Evolutionary conservation across 2,329 filamentous ascomycete species (phyloP), one percentile per base, ranked within the genome.

Genomic region (Scolecobasidium constrictum): DNA sequence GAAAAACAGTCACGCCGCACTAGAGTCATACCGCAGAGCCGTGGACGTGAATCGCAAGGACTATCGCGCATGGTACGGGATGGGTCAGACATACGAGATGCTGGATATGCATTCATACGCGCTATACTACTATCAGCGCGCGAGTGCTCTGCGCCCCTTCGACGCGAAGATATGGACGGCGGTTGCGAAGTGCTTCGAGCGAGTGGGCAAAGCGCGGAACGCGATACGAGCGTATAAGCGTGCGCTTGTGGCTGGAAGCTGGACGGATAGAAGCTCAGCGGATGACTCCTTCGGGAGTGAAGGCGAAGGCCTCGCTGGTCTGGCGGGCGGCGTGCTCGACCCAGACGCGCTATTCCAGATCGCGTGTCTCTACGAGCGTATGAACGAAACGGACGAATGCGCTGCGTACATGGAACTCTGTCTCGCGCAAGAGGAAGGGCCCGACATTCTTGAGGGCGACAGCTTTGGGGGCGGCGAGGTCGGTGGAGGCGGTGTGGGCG

Each of bases 91-190:
- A 2, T 98, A 98, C 56, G 92, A 98, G 61, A 84, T 98, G 52
- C 75, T 98, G 6, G 92, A 98, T 63, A 95, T 95, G 86, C 86
- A 94, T 57, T 87, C 88, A 35, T 98, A 98, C 59, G 88, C 90
- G 1, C 67, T 98, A 1, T 96, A 92, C 75, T 98, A 98, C 64
- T 95, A 94, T 67, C 93, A 96, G 57, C 86, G 92, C 44, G 92
- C 92, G 0, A 90, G 90, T 1, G 86, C 87, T 0, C 69, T 98
- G 2, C 78, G 88, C n/a, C 87, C 90, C 0, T 95, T 90, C 72
- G 92, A 98, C 53, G 86, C 88, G 0, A 96, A 96, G 62, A 94
- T 98, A 85, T 98, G 92, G 92, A 83, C 92, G 68, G 92, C 92
- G 0, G 87, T 98, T 4, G 92, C 86, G 7, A 84, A 84, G 23